A percentile compares a stretch with the other conserved stretches of the same genome.
Evolutionary conservation across 345 rosid species (phyloP).

Genomic region (Gossypium anomalum): DNA sequence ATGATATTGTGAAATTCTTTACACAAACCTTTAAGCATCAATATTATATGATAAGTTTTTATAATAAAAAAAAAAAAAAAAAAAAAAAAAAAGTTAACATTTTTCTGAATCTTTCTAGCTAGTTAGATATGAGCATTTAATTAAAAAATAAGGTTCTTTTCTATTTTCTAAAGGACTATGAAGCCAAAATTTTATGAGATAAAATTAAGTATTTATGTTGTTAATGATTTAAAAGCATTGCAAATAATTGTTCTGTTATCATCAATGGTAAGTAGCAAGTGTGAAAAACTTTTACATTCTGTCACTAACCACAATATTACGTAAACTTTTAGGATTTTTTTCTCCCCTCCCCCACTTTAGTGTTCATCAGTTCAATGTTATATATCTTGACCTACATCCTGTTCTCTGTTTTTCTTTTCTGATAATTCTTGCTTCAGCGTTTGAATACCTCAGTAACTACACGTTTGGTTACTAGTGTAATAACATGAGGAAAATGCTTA

Average conservation of each 20-base stretch:
- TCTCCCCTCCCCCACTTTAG: background rate
- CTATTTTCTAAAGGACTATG: conserved; percentile 3
- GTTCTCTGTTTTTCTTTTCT: background rate
- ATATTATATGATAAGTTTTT: background rate
- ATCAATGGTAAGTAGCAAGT: background rate
- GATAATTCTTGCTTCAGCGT: background rate
- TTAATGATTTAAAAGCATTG: background rate
- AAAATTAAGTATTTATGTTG: background rate
- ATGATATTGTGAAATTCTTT: background rate
- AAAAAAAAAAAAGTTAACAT: background rate
- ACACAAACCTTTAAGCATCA: background rate
- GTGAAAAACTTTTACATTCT: background rate
- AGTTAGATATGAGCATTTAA: background rate
- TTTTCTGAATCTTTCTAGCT: background rate
- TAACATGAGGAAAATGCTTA: too few species aligned
- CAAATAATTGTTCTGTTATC: background rate
- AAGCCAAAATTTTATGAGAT: background rate
- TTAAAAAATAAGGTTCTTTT: background rate
- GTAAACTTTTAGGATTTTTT: background rate
- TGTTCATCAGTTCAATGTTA: background rate
- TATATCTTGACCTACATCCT: background rate
- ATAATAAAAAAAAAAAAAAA: too few species aligned
- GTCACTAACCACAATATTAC: background rate
- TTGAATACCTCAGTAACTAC: background rate
- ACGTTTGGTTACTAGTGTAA: too few species aligned